These are phyloP conservation scores for Fusarium beomiforme DNA, from an alignment of 2,329 filamentous ascomycete species.

Conservation along the genomic window DNA sequence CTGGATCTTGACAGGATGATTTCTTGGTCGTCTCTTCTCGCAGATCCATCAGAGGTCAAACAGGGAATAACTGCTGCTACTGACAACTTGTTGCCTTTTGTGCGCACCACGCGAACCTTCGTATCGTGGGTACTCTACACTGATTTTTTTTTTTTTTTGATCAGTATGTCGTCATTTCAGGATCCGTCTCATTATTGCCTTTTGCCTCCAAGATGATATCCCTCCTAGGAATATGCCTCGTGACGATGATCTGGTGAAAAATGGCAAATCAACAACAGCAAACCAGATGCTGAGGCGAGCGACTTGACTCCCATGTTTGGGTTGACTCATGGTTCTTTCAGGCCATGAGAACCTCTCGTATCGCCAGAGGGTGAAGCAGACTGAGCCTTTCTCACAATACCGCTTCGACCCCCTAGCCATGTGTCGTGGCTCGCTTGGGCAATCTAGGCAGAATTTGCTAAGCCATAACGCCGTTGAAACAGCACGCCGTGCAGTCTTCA, in stretches of 20 bases:
- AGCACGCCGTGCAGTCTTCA: background rate
- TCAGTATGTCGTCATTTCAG: slow-evolving; percentile 1
- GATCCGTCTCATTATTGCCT: background rate
- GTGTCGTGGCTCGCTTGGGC: background rate
- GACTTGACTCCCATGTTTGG: background rate
- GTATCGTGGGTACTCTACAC: background rate
- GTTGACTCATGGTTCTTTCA: background rate
- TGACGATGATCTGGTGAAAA: background rate
- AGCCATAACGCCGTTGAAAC: background rate
- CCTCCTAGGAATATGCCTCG: background rate
- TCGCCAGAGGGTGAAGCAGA: background rate
- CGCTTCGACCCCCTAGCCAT: background rate
- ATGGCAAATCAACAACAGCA: background rate
- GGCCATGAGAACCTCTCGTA: background rate
- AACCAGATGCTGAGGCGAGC: slow-evolving; percentile 11
- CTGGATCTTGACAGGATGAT: background rate
- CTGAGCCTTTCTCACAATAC: background rate
- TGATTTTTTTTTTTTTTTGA: slow-evolving; percentile 3
- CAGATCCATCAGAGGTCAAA: background rate
- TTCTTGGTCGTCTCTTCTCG: background rate
- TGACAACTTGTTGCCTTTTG: background rate
- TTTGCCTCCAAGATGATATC: slow-evolving; percentile 1
- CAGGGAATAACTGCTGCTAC: background rate
- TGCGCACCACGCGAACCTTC: slow-evolving; percentile 6
- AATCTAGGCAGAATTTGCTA: slow-evolving; percentile 12